phyloP scores from a whole-genome alignment of 2,329 filamentous ascomycete species.

The Colletotrichum simmondsii region DNA sequence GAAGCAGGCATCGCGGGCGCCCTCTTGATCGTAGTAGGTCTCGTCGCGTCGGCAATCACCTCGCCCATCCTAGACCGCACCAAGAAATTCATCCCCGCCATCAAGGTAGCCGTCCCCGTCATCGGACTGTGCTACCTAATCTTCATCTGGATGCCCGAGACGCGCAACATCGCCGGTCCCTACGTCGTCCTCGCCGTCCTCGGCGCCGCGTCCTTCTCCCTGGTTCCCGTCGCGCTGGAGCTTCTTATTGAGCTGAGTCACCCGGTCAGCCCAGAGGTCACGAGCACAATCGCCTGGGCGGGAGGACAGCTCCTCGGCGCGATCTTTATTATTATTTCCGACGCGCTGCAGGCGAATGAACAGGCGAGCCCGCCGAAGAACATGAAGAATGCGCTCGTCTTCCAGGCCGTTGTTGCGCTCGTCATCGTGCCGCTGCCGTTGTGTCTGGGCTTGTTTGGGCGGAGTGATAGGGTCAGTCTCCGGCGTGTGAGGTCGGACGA shows the following conservation, averaged over 20 bases:
- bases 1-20: conserved; percentile 92
- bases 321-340: conserved; percentile 84
- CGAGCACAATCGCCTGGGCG: conserved; percentile 85
- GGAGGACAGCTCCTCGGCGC: conserved; percentile 88
- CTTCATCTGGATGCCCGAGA: conserved; percentile 80
- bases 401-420: conserved; percentile 78
- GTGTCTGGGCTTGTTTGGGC: conserved; percentile 76
- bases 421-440: conserved; percentile 75
- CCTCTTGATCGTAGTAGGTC: conserved; percentile 87
- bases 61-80: conserved; percentile 87
- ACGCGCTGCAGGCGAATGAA: conserved; percentile 72
- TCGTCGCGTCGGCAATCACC: conserved; percentile 79
- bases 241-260: conserved; percentile 88
- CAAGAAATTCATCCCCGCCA: conserved; percentile 79
- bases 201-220: conserved; percentile 81
- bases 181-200: conserved; percentile 81
- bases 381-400: conserved; percentile 81
- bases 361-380: conserved; percentile 70
- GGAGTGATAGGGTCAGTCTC: conserved; percentile 60
- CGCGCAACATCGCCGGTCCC: conserved; percentile 68
- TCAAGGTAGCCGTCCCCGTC: conserved; percentile 80
- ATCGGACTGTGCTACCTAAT: conserved; percentile 78
- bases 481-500: conserved; percentile 59
- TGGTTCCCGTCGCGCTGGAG: conserved; percentile 88
- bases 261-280: conserved; percentile 87